These are phyloP conservation scores for Nakazawaea pomicola DNA, from an alignment of 805 yeast genomes.

Conservation along the genomic window DNA sequence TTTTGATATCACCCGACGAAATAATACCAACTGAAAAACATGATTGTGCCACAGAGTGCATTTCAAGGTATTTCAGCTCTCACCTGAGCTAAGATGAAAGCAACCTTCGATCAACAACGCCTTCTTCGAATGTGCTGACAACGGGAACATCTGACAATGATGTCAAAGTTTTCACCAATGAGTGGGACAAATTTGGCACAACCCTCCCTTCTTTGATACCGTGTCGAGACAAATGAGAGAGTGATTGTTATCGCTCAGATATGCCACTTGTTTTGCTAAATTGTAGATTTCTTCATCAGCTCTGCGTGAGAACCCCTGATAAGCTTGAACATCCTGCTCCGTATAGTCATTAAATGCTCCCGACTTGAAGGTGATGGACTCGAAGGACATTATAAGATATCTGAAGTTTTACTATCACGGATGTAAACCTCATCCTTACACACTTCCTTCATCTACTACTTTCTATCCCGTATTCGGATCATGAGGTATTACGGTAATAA, in stretches of 20 bases:
- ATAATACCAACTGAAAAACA: conserved; percentile 63
- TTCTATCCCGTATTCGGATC: no score
- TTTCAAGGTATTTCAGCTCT: conserved; percentile 67
- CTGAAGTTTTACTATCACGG: no score
- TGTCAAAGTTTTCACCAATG: conserved; percentile 32
- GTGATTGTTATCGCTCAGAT: conserved; percentile 11
- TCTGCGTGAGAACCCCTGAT: conserved; percentile 32
- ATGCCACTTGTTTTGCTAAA: conserved; percentile 36
- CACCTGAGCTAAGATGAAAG: conserved; percentile 57
- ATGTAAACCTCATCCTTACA: no score
- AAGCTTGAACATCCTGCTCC: conserved; percentile 16
- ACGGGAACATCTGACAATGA: conserved; percentile 53
- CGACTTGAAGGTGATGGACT: no score
- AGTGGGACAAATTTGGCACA: conserved; percentile 11
- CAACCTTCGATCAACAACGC: conserved; percentile 37
- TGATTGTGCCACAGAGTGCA: conserved; percentile 54
- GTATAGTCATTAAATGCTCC: no score
- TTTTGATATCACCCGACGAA: conserved; percentile 63
- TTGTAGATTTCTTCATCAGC: conserved; percentile 30
- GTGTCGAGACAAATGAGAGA: conserved; percentile 7
- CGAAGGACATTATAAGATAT: no score
- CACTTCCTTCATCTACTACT: no score
- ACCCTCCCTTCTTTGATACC: conserved; percentile 9
- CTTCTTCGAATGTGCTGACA: conserved; percentile 29
- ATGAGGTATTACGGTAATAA: no score